These are phyloP conservation scores for Exserohilum turcica DNA, from an alignment of 2,329 filamentous ascomycete genomes.

Conservation along the genomic window DNA sequence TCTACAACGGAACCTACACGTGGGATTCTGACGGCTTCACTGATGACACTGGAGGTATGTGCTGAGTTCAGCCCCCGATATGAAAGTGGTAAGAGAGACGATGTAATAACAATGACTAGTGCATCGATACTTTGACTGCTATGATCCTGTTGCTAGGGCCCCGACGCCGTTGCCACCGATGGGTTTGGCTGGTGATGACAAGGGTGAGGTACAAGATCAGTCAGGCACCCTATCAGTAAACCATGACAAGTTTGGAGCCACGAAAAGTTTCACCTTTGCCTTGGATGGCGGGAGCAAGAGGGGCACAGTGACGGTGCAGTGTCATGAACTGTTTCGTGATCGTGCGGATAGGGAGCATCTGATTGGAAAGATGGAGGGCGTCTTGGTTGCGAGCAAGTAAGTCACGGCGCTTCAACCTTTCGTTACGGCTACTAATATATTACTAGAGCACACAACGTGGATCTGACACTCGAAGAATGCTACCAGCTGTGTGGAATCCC, in stretches of 20 bases:
- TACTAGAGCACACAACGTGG: not conserved
- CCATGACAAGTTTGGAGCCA: not conserved
- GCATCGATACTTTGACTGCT: conserved; percentile 26
- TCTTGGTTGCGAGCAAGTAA: conserved; percentile 13
- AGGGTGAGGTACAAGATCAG: not conserved
- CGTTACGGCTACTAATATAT: not conserved
- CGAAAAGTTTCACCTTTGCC: not conserved
- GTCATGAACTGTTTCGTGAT: conserved; percentile 6
- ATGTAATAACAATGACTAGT: conserved; percentile 11
- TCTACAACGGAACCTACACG: conserved; percentile 38
- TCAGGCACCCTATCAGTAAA: no score
- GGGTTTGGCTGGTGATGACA: conserved; percentile 9
- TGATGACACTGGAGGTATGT: conserved; percentile 31
- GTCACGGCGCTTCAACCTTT: not conserved
- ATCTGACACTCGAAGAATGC: conserved; percentile 13
- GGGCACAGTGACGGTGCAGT: not conserved
- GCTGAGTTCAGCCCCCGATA: not conserved
- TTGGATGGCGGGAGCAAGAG: not conserved
- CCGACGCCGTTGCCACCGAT: conserved; percentile 30
- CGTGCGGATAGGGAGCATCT: conserved; percentile 5
- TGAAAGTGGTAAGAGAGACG: no score
- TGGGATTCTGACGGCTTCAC: conserved; percentile 34
- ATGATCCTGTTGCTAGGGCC: conserved; percentile 20
- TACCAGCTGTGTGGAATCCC: conserved; percentile 9
- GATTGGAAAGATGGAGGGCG: conserved; percentile 15